Conservation (phyloP, 148 eudicot genomes). For the Fagopyrum tataricum region DNA sequence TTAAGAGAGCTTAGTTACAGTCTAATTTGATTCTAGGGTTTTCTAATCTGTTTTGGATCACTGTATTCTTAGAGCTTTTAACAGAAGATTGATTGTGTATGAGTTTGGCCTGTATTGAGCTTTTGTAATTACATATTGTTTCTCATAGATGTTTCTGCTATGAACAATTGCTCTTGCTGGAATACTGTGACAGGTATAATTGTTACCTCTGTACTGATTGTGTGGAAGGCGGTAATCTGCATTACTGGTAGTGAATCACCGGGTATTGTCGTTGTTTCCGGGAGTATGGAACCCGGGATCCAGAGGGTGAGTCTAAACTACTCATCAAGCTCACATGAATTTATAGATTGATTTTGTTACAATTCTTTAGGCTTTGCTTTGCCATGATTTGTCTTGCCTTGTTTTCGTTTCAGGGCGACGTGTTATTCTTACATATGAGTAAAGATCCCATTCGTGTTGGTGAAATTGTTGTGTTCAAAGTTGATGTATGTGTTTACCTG, state of each 20-base stretch:
- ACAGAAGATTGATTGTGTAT: no score
- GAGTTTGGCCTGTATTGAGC: no score
- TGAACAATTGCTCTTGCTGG: no score
- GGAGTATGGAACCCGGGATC: conserved; percentile 1
- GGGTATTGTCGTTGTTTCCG: conserved; percentile 5
- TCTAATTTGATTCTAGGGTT: background rate
- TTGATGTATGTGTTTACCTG: conserved; percentile 51
- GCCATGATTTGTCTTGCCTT: background rate
- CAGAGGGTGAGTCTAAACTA: background rate
- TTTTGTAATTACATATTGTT: no score
- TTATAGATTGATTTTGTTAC: background rate
- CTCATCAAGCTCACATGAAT: background rate
- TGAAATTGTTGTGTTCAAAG: conserved; percentile 72
- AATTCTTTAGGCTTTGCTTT: no score
- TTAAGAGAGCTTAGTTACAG: no score
- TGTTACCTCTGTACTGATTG: background rate
- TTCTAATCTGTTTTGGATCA: background rate
- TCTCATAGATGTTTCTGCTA: no score
- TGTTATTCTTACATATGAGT: conserved; percentile 63
- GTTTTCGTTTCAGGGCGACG: conserved; percentile 53
- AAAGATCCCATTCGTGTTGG: conserved; percentile 75
- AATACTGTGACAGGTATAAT: background rate
- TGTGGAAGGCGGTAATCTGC: background rate
- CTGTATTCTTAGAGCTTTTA: no score
- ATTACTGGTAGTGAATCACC: conserved; percentile 7